Conservation (phyloP, 2,329 filamentous ascomycete species). For the Paracorniculantispora psalliotae region DNA sequence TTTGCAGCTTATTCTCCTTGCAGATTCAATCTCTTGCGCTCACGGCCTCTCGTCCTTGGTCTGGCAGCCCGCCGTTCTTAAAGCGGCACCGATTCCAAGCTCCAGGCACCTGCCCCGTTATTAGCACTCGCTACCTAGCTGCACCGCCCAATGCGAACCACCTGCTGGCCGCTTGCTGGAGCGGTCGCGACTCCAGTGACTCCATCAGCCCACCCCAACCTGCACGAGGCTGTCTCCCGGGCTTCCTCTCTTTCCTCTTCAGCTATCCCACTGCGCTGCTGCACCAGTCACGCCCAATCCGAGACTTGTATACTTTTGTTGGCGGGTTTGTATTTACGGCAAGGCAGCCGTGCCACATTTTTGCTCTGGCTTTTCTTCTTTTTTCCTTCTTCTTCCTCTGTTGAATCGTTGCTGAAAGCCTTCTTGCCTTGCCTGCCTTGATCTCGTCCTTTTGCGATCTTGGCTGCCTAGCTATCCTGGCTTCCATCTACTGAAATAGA, state of each 20-base stretch:
- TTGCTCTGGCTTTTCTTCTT: conserved; percentile 1
- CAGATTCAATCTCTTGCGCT: too few species aligned
- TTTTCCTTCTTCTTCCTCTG: neutral
- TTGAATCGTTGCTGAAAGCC: neutral
- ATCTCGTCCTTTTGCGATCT: neutral
- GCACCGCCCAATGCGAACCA: conserved; percentile 1
- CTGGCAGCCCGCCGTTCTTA: neutral
- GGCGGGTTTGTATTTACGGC: conserved; percentile 1
- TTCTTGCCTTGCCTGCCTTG: neutral
- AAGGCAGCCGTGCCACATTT: conserved; percentile 2
- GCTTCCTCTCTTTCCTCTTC: conserved; percentile 7
- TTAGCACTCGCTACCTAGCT: neutral
- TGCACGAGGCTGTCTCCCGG: conserved; percentile 11
- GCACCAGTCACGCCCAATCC: conserved; percentile 7
- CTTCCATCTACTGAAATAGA: conserved; percentile 2
- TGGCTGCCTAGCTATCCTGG: conserved; percentile 10
- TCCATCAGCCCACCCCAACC: conserved; percentile 13
- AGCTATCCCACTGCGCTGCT: neutral
- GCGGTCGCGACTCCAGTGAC: conserved; percentile 9
- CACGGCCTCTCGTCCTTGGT: too few species aligned
- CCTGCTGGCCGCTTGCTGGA: neutral
- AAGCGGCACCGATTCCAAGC: neutral
- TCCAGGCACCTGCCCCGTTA: neutral
- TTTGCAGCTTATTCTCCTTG: too few species aligned
- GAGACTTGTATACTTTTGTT: conserved; percentile 1